Base-by-base conservation (phyloP, 441 rosid species). In the Corymbia calophylla region DNA sequence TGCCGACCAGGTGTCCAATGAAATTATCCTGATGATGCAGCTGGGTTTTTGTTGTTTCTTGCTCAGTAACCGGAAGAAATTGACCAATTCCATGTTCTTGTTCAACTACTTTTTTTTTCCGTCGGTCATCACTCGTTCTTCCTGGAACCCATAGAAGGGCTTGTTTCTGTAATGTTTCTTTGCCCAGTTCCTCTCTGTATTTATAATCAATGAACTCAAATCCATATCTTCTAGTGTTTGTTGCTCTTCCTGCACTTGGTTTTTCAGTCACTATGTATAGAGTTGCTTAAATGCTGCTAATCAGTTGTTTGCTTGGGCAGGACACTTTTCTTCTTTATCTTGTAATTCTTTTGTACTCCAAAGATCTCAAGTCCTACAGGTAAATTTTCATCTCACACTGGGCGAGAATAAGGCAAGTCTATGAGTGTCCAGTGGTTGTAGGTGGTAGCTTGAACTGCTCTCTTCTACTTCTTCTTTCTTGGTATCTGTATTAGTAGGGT, bases 281-380 rank as follows among this genome's bases (percentile, higher is more conserved):
- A 62, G 4, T 88, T 48, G 55, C 44, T 35, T 44, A 15, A 82
- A 8, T 6, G 16, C 53, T 54, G 29, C 86, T 56, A 39, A 86
- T 56, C 82, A 58, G 39, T 27, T 39, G 12, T 35, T 89, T 58
- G 31, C 25, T 51, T 51, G 17, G 16, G 88, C 94, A 95, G 96
- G 96, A 94, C 55, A 96, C 95, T 15, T 95, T 94, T 94, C 95
- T 95, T 89, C 96, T 92, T 90, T 15, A 60, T 60, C n/a, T 60
- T 60, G 66, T 14, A 58, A 58, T 58, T 58, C 0, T 25, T 58
- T 29, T 60, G 4, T 60, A 60, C 16, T 27, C 3, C 27, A 15
- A 60, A 27, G 66, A 11, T 18, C 90, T 49, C 87, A 94, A 91
- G 89, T 94, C 96, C 25, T 93, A 84, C 29, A 92, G 93, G 49